phyloP scores from a whole-genome alignment of 2,329 filamentous ascomycete species.

The Ceratocystis cacaofunesta region DNA sequence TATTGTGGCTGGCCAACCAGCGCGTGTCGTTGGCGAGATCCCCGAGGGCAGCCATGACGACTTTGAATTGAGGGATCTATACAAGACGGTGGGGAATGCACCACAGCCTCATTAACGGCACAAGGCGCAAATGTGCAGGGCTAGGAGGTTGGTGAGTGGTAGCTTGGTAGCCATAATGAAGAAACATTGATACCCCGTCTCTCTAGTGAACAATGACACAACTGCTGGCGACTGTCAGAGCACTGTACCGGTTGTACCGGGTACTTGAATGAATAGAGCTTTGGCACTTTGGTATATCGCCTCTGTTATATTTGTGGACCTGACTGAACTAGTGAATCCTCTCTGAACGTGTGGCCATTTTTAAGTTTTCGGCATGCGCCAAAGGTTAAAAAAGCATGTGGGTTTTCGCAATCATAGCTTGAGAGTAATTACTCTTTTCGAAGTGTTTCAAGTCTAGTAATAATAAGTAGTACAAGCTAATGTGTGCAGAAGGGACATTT shows the following conservation, averaged over 20 bases:
- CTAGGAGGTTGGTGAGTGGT: background rate
- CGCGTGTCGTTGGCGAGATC: slow-evolving; percentile 66
- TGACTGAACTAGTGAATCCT: background rate
- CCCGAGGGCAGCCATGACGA: slow-evolving; percentile 53
- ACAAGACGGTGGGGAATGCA: slow-evolving; percentile 49
- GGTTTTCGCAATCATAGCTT: background rate
- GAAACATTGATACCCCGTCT: slow-evolving; percentile 2
- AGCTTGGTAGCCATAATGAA: background rate
- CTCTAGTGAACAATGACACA: background rate
- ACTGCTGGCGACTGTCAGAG: background rate
- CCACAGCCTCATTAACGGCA: slow-evolving; percentile 21
- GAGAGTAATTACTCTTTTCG: background rate
- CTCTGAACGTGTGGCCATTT: background rate
- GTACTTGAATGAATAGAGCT: background rate
- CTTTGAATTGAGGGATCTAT: slow-evolving; percentile 49
- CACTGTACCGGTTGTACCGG: background rate
- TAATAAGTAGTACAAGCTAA: too few species aligned
- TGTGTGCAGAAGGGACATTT: too few species aligned
- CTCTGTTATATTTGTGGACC: background rate
- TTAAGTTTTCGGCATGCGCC: background rate
- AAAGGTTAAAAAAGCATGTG: background rate
- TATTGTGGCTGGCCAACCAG: slow-evolving; percentile 74
- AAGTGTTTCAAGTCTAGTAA: too few species aligned
- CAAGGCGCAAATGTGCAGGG: background rate
- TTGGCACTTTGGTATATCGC: background rate